phyloP scores from a whole-genome alignment of 148 eudicot species.

The Euryodendron excelsum region DNA sequence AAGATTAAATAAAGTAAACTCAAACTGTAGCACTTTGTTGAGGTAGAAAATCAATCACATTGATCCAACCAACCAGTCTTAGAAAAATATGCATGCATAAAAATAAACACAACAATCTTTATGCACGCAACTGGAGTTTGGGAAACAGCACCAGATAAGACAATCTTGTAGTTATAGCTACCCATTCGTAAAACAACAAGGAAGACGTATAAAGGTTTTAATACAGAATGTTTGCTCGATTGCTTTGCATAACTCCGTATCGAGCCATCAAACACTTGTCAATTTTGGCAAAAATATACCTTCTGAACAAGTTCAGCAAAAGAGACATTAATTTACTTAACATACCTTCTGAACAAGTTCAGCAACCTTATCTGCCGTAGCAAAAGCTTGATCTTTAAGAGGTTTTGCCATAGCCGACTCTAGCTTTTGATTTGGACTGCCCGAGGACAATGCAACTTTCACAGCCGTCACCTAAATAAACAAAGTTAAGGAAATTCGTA shows the following conservation, averaged over 20 bases:
- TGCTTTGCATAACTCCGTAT: not conserved
- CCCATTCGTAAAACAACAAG: not conserved
- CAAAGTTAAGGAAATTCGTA: not conserved
- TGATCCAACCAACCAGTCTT: constrained; percentile 2
- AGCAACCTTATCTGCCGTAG: constrained; percentile 84
- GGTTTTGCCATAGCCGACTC: constrained; percentile 67
- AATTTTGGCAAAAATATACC: not conserved
- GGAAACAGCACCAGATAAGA: constrained; percentile 1
- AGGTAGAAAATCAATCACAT: not conserved
- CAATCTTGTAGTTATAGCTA: not conserved
- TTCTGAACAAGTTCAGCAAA: not conserved
- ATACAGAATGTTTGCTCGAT: not conserved
- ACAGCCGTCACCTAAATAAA: constrained; percentile 83
- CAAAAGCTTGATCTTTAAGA: constrained; percentile 95
- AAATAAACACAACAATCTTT: not conserved
- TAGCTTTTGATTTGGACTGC: constrained; percentile 62
- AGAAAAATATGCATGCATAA: not conserved
- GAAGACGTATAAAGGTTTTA: not conserved
- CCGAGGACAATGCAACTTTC: constrained; percentile 69
- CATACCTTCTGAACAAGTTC: constrained; percentile 84
- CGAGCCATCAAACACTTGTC: not conserved
- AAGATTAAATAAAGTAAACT: not conserved
- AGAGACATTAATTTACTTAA: not conserved
- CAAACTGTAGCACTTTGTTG: not conserved
- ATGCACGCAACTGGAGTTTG: not conserved